Base-by-base conservation (phyloP, 164 flowering plant species). In the Macadamia integrifolia region DNA sequence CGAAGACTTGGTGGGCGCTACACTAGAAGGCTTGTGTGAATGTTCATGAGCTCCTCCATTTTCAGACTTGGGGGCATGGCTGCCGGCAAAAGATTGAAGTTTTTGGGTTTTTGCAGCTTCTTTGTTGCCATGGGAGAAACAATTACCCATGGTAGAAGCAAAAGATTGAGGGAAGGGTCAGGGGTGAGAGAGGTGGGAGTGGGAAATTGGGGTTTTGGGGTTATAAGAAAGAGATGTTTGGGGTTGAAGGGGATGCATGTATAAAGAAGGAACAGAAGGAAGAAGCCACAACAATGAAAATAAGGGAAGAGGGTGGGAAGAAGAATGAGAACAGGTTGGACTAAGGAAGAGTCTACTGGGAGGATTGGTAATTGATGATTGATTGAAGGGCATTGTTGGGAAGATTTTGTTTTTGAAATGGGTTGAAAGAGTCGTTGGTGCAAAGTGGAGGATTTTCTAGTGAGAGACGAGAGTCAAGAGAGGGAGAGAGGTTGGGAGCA, bases 141-240 rank as follows among this genome's bases (percentile, higher is more conserved):
- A 86, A 68, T 78, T 86, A 52, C 92, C 92, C 92, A 88, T 85
- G 69, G 71, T 29, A 57, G 68, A 61, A 65, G 74, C 62, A 59
- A 32, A 57, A 28, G 53, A 56, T 40, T 30, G 60, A 48, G 59
- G 58, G 48, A 18, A 43, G 66, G 60, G 48, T 43, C n/a, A 1
- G 9, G 32, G 65, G 52, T 30, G 66, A 40, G 62, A 11, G 44
- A 17, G 53, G 60, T 46, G 30, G 44, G 60, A 11, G 59, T 8
- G 61, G 61, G 5, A 49, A 6, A 28, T 46, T 44, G 69, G 73
- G 73, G 40, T 35, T 35, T 5, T 35, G 40, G 40, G 40, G 17
- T 69, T 66, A 50, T 68, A 53, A 69, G 62, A 65, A 55, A 59
- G 64, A 40, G 61, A 10, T 56, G 65, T 3, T 30, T 56, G 60